These are phyloP conservation scores for Alternaria alternata DNA, from an alignment of 2,329 filamentous ascomycete genomes.

Conservation along the genomic window DNA sequence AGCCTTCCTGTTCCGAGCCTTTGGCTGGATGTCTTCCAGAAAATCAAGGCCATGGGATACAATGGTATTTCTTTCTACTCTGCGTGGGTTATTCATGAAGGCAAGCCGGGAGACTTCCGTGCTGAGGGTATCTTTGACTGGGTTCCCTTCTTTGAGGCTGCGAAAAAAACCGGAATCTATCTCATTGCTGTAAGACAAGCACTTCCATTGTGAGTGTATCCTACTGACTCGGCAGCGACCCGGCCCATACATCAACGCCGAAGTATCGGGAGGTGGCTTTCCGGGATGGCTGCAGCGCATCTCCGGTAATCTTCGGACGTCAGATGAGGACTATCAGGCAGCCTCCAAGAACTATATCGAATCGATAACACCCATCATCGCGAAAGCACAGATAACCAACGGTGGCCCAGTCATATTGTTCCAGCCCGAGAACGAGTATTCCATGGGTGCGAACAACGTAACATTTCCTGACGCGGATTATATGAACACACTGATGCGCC, in stretches of 20 bases:
- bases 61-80: conserved; percentile 79
- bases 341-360: conserved; percentile 66
- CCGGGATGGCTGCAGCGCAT: conserved; percentile 78
- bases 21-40: conserved; percentile 78
- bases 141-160: conserved; percentile 77
- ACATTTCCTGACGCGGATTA: conserved; percentile 71
- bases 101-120: conserved; percentile 70
- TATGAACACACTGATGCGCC: conserved; percentile 72
- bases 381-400: conserved; percentile 79
- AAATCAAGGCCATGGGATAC: conserved; percentile 80
- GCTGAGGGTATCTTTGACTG: conserved; percentile 76
- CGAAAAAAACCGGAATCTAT: conserved; percentile 74
- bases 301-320: conserved; percentile 68
- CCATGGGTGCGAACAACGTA: conserved; percentile 55
- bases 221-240: conserved; percentile 48
- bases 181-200: conserved; percentile 64
- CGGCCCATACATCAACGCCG: conserved; percentile 79
- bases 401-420: conserved; percentile 79
- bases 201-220: neutral
- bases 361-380: conserved; percentile 71
- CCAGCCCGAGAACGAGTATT: conserved; percentile 84
- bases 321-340: conserved; percentile 66
- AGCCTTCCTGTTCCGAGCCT: conserved; percentile 67
- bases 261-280: conserved; percentile 76
- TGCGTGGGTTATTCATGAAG: conserved; percentile 78